Evolutionary conservation across 192 early-diverging fungal genomes (phyloP).

Genomic region (Endogone sp.): DNA sequence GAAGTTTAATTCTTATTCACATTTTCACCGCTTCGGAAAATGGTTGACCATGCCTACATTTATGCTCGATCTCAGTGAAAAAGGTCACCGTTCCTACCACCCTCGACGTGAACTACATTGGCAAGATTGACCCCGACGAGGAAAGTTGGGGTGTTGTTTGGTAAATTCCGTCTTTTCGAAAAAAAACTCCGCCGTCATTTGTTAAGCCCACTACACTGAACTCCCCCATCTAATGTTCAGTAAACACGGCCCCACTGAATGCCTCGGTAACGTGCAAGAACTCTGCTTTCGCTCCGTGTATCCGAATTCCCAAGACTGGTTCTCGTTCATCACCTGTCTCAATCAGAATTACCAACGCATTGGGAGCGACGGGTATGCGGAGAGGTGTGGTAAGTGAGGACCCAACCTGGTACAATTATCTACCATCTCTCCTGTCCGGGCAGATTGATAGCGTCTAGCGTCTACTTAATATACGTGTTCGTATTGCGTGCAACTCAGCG

Average conservation of each 20-base stretch:
- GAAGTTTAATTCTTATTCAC: background rate
- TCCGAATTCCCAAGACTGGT: slow-evolving; percentile 28
- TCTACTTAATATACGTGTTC: too few species aligned
- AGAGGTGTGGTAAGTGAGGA: slow-evolving; percentile 19
- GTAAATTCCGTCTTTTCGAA: background rate
- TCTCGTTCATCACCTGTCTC: slow-evolving; percentile 34
- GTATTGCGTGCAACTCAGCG: too few species aligned
- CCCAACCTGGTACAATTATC: background rate
- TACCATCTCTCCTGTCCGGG: background rate
- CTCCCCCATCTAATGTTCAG: too few species aligned
- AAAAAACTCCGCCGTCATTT: background rate
- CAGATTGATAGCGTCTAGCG: too few species aligned
- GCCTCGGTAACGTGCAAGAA: slow-evolving; percentile 44
- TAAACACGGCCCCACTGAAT: slow-evolving; percentile 39
- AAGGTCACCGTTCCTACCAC: slow-evolving; percentile 5
- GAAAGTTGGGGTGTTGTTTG: slow-evolving; percentile 6
- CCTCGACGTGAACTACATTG: slow-evolving; percentile 22
- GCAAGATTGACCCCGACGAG: background rate
- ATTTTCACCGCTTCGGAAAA: background rate
- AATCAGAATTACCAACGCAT: slow-evolving; percentile 26
- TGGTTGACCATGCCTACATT: background rate
- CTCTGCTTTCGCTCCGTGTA: slow-evolving; percentile 41
- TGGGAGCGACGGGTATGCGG: slow-evolving; percentile 18
- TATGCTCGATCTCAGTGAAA: background rate
- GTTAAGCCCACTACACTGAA: too few species aligned